Evolutionary conservation across 2,329 filamentous ascomycete species (phyloP), one percentile per base, ranked within the genome.

Genomic region (Zalaria obscura): DNA sequence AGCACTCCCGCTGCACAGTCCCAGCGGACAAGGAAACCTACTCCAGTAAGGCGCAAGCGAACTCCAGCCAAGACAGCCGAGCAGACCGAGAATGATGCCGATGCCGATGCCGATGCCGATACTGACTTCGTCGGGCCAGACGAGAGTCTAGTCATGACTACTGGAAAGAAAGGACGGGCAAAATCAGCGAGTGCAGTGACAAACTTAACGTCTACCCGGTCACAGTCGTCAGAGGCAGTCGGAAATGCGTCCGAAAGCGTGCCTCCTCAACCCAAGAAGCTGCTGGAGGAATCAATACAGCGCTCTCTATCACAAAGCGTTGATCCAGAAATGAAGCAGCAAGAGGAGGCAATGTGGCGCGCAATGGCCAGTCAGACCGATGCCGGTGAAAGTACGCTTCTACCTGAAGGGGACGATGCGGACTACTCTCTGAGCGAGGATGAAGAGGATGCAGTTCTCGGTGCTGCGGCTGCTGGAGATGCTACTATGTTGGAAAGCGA

Each of bases 401-500:
- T 38, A 8, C 11, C 8, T 25, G 27, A n/a, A 8, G 11, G 8
- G 25, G 36, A 10, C 11, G 36, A 27, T 26, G n/a, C 36, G 5
- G 39, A 40, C 29, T 40, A 35, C 25, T 34, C 39, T 9, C 18
- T 34, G n/a, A 32, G 11, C 32, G 29, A 32, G n/a, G 58, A 59
- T 11, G 45, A 42, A 35, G 29, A 41, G 35, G 40, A 44, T 36
- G 40, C 37, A 3, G 40, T 39, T 5, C 36, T 40, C 9, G 46
- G 32, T 8, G 40, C 33, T 8, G 33, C 46, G 25, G 45, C 40
- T 3, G 44, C 48, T 3, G 66, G 66, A 25, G 66, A 70, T 33
- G 58, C 61, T 6, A 69, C 66, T 0, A 55, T 68, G n/a, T 52
- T 64, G 5, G 58, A 65, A 35, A 68, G 66, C 45, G 67, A 70